These are phyloP conservation scores for Serendipita sp. DNA, from an alignment of 768 basidiomycete species.

Conservation along the genomic window DNA sequence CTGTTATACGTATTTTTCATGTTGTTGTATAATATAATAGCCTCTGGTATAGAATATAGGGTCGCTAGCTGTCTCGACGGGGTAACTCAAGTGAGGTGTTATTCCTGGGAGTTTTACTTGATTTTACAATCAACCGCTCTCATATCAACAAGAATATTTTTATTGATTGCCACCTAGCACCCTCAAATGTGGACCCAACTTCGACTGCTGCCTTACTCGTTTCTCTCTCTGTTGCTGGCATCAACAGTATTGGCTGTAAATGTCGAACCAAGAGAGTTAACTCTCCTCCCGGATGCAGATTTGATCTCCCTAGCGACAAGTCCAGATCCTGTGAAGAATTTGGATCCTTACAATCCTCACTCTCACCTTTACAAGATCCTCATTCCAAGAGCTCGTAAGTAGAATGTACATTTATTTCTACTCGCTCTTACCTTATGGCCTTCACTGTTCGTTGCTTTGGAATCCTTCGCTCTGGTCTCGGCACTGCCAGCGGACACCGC, in stretches of 20 bases:
- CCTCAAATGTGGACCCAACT: neutral
- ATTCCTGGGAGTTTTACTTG: too few relatives aligned
- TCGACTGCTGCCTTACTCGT: neutral
- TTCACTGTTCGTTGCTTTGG: neutral
- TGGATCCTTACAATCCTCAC: slow-evolving; percentile 46
- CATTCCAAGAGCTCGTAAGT: slow-evolving; percentile 67
- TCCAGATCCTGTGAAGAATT: slow-evolving; percentile 48
- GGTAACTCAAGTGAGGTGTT: too few relatives aligned
- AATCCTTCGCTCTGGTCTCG: slow-evolving; percentile 5
- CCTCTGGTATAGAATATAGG: too few relatives aligned
- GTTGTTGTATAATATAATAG: too few relatives aligned
- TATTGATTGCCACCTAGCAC: too few relatives aligned
- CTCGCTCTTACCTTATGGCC: neutral
- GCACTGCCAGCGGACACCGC: slow-evolving; percentile 40
- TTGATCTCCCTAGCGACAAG: slow-evolving; percentile 34
- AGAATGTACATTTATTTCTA: slow-evolving; percentile 6
- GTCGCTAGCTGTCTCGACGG: too few relatives aligned
- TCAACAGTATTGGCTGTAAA: neutral
- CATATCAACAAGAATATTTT: too few relatives aligned
- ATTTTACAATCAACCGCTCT: too few relatives aligned
- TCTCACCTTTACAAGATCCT: slow-evolving; percentile 73
- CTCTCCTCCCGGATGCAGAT: slow-evolving; percentile 18
- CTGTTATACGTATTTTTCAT: too few relatives aligned
- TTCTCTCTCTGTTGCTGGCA: neutral
- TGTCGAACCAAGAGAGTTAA: slow-evolving; percentile 11